Base-by-base conservation (phyloP, 139 green algal species). In the Volvox africanus region DNA sequence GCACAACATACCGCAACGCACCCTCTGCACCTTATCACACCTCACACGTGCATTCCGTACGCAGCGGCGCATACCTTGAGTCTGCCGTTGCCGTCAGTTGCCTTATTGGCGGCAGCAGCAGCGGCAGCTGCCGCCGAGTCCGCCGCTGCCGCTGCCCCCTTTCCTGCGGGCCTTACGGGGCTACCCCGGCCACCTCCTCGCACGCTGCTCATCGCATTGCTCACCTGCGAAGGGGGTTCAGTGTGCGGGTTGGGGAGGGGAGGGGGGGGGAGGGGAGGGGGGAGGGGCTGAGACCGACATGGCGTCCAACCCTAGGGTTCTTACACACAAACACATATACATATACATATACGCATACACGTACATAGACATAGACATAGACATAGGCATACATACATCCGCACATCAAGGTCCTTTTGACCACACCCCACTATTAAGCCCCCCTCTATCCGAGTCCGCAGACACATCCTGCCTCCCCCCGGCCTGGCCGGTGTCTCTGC, bases 41-140 rank as follows among this genome's bases (percentile, higher is more conserved):
- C 2, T 44, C 65, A 73, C 21, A 73, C 11, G 24, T 55, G 65
- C 24, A 73, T 73, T 30, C 21, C 21, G 16, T 12, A 24, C 65
- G 9, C 65, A 2, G 21, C 65, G 21, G 65, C 5, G 65, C 65
- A 73, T 28, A 90, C 86, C 73, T 90, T 90, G n/a, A 90, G 3
- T 17, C 62, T 83, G 6, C 35, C 36, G 24, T 28, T 80, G 67
- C 37, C 84, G 9, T 30, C 69, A 2, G 28, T 37, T 11, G 37
- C 44, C 85, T 68, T 69, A 17, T 61, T 61, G 0, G 73, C 86
- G 0, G 86, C 86, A 12, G 86, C 86, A 12, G 86, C 86, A 14
- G 86, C 73, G 0, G 30, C 73, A 21, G 71, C 73, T 5, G 50
- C 44, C 1, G 37, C n/a, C n/a, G n/a, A n/a, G n/a, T n/a, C n/a